Conservation (phyloP, 352 stramenopile species). For the Phytopythium delawarense region DNA sequence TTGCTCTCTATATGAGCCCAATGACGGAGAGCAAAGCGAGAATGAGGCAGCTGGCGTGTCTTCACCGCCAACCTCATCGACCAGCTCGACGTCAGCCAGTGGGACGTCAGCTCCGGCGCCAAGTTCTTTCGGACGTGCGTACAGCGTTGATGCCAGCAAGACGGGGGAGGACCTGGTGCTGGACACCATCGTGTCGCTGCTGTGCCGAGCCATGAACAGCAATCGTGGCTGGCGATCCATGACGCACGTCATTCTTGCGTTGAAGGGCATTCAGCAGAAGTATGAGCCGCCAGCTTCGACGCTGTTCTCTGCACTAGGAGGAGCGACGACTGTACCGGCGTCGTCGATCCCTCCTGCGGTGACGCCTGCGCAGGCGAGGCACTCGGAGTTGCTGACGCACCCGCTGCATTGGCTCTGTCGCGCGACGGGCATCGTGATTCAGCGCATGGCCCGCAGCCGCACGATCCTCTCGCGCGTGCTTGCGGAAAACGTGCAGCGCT, state of each 20-base stretch:
- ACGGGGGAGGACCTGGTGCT: slow-evolving; percentile 80
- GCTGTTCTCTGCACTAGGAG: background rate
- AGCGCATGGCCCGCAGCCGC: slow-evolving; percentile 69
- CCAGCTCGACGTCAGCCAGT: background rate
- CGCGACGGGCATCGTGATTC: slow-evolving; percentile 64
- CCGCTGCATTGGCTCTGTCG: slow-evolving; percentile 65
- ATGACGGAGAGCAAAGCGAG: background rate
- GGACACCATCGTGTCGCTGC: slow-evolving; percentile 77
- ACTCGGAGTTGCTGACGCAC: slow-evolving; percentile 35
- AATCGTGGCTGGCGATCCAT: slow-evolving; percentile 59
- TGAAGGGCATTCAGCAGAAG: slow-evolving; percentile 64
- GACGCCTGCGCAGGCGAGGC: background rate
- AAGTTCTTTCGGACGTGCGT: slow-evolving; percentile 29
- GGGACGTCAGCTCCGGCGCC: background rate
- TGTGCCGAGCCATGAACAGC: slow-evolving; percentile 71
- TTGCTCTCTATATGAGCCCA: slow-evolving; percentile 32
- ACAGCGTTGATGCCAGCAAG: slow-evolving; percentile 62
- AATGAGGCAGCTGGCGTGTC: slow-evolving; percentile 2
- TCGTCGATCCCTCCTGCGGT: slow-evolving; percentile 18
- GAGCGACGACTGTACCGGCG: background rate
- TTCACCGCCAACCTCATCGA: slow-evolving; percentile 1
- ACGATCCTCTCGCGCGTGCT: slow-evolving; percentile 71
- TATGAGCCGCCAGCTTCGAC: slow-evolving; percentile 21
- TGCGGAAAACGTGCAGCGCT: slow-evolving; percentile 74
- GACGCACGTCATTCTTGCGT: slow-evolving; percentile 52